Base-by-base conservation (phyloP, 164 flowering plant species). In the Saururus chinensis region DNA sequence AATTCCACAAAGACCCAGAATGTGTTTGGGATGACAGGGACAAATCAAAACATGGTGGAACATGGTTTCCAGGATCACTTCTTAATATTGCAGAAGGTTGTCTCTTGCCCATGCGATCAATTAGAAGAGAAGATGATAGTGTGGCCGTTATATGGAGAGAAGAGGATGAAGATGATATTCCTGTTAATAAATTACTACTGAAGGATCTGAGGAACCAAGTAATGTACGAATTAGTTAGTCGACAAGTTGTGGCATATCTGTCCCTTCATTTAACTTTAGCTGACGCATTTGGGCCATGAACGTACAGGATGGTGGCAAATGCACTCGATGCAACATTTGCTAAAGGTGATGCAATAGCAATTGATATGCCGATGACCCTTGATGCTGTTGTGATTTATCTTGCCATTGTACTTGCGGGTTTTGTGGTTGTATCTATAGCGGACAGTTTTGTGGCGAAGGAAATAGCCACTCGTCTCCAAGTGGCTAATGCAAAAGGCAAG, bases 331-430 rank as follows among this genome's bases (percentile, higher is more conserved):
- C 77, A 35, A 73, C 57, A 37, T 93, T 91, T 69, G 70, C 78
- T 40, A 86, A 83, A 78, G 97, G 96, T 60, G 99, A 90, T 73
- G 81, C 92, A 45, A 83, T 93, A 73, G 97, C 97, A 35, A 85
- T 93, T 65, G 87, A 80, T 73, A 90, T 93, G 97, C 99, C 92
- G 56, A 90, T 93, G 99, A 90, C 93, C 12, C 84, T 66, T 56
- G 71, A 70, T 71, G 92, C 99, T 25, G 93, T 93, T 53, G 77
- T 93, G 59, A 80, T 88, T 69, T 90, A 88, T 67, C 69, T 93
- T 69, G 92, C 96, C 7, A 82, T 88, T 67, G 67, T 93, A 57
- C 83, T 87, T 26, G 82, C 88, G 21, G 99, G 99, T 71, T 70
- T 61, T 69, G 82, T 84, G 65, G 99, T 93, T 69, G 99, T 90